These are phyloP conservation scores for Ganoderma boninense DNA, from an alignment of 1,284 basidiomycete species.

Conservation along the genomic window DNA sequence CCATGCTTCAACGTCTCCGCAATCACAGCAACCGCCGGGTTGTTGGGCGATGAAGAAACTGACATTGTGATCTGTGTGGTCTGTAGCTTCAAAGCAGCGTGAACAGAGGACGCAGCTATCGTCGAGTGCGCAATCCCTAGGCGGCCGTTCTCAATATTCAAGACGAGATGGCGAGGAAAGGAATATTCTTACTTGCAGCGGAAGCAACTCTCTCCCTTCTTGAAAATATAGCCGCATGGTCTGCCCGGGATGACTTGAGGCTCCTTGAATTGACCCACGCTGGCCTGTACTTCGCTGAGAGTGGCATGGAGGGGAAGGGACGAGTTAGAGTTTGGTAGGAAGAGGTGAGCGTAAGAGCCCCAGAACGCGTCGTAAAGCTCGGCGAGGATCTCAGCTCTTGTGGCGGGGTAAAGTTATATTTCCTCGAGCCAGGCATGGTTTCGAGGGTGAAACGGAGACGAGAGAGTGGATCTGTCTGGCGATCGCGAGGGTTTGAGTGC, in stretches of 20 bases:
- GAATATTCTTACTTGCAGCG: slow-evolving; percentile 82
- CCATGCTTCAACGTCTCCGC: slow-evolving; percentile 92
- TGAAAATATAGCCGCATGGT: slow-evolving; percentile 81
- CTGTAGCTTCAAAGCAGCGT: slow-evolving; percentile 85
- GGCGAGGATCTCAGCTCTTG: slow-evolving; percentile 78
- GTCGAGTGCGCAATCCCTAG: slow-evolving; percentile 87
- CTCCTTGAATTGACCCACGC: slow-evolving; percentile 61
- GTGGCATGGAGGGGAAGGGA: slow-evolving; percentile 67
- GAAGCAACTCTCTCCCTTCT: slow-evolving; percentile 88
- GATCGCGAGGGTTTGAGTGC: slow-evolving; percentile 56
- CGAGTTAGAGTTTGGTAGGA: slow-evolving; percentile 68
- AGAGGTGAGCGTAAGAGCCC: slow-evolving; percentile 74
- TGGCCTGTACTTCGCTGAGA: slow-evolving; percentile 72
- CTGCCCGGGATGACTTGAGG: slow-evolving; percentile 68
- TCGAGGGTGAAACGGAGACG: slow-evolving; percentile 78
- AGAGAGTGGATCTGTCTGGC: slow-evolving; percentile 63
- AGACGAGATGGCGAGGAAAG: slow-evolving; percentile 2
- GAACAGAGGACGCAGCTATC: slow-evolving; percentile 90
- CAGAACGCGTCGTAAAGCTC: slow-evolving; percentile 84
- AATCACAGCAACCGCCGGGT: slow-evolving; percentile 92
- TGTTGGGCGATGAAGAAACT: slow-evolving; percentile 92
- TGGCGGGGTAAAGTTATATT: slow-evolving; percentile 78
- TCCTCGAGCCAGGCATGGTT: slow-evolving; percentile 79
- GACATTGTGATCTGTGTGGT: slow-evolving; percentile 88
- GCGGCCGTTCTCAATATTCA: background rate